phyloP scores from a whole-genome alignment of 2,329 filamentous ascomycete genomes.

The Ophiognomonia clavigignenti-juglandacearum region DNA sequence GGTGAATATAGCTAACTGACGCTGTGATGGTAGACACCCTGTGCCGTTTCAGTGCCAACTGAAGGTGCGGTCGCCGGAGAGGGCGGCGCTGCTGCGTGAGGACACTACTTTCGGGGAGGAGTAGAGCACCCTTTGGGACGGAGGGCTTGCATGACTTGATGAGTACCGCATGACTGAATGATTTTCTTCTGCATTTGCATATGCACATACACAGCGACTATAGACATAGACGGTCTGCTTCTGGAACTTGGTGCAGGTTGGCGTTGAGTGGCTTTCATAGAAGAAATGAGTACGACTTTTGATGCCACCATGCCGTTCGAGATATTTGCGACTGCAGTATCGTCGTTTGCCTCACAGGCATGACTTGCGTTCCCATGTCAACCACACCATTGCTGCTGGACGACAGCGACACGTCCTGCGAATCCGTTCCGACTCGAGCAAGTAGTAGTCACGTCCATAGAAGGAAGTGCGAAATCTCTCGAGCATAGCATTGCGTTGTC shows the following conservation, averaged over 20 bases:
- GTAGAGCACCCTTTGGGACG: neutral
- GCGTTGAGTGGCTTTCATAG: neutral
- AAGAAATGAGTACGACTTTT: too few relatives aligned
- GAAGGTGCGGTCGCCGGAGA: constrained; percentile 6
- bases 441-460: too few relatives aligned
- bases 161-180: neutral
- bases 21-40: constrained; percentile 15
- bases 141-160: neutral
- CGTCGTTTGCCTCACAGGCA: too few relatives aligned
- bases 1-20: neutral
- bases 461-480: too few relatives aligned
- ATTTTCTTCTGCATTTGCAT: neutral
- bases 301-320: too few relatives aligned
- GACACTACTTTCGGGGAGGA: neutral
- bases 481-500: too few relatives aligned
- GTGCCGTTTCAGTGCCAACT: constrained; percentile 18
- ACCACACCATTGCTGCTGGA: too few relatives aligned
- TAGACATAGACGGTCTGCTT: constrained; percentile 3
- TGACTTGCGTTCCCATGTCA: too few relatives aligned
- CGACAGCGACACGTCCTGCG: too few relatives aligned
- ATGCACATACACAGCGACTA: constrained; percentile 7
- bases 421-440: too few relatives aligned
- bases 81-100: constrained; percentile 5
- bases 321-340: too few relatives aligned
- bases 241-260: neutral